Percentiles rank a stretch among this genome's conserved stretches.
phyloP scores from a whole-genome alignment of 129 eudicot species.

The Chrysanthemum lavandulifolium region DNA sequence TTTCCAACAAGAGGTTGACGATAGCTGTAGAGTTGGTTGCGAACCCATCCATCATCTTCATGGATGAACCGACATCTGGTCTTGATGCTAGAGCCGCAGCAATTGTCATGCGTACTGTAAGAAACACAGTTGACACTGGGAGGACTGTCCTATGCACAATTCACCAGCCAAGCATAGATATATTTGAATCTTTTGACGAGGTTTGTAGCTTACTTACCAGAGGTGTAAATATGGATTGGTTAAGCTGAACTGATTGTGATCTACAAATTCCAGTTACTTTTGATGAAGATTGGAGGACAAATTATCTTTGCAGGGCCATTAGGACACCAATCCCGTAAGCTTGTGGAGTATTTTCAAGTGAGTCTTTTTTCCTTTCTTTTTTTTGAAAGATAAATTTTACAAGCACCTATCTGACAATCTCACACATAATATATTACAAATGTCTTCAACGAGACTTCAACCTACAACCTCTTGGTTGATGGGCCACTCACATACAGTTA shows the following conservation, averaged over 20 bases:
- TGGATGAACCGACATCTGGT: slow-evolving; percentile 32
- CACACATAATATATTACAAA: too few relatives aligned
- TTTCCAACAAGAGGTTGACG: too few relatives aligned
- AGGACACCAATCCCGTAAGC: slow-evolving; percentile 28
- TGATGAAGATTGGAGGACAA: slow-evolving; percentile 27
- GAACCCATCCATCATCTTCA: slow-evolving; percentile 25
- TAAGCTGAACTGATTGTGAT: not conserved
- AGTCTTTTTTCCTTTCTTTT: too few relatives aligned
- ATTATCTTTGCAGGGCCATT: slow-evolving; percentile 23
- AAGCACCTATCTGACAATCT: too few relatives aligned
- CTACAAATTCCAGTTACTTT: slow-evolving; percentile 17
- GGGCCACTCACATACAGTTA: too few relatives aligned
- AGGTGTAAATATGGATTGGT: too few relatives aligned
- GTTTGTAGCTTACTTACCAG: not conserved
- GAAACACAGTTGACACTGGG: slow-evolving; percentile 29
- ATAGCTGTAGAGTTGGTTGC: slow-evolving; percentile 26
- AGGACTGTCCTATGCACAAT: slow-evolving; percentile 27
- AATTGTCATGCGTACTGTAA: slow-evolving; percentile 28
- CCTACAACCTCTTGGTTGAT: too few relatives aligned
- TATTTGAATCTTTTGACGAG: slow-evolving; percentile 31
- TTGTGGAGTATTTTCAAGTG: slow-evolving; percentile 22
- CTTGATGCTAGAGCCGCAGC: slow-evolving; percentile 31
- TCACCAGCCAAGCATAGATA: slow-evolving; percentile 31
- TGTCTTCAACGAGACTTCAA: too few relatives aligned
- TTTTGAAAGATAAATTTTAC: too few relatives aligned